Base-by-base conservation (phyloP, 768 basidiomycete species). In the Naganishia friedmannii region DNA sequence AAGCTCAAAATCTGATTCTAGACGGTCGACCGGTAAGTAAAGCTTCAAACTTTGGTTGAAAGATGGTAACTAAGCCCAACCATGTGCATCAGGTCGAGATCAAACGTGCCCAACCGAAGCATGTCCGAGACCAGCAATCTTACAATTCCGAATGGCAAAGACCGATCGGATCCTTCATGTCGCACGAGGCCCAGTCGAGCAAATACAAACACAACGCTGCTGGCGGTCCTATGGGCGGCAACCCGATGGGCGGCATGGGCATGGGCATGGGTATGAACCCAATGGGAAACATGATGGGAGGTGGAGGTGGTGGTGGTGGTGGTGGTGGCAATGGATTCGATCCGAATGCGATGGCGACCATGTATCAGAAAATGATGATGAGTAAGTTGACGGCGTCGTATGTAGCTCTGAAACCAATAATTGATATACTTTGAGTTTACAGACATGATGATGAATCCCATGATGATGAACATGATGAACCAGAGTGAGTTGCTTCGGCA, bases 51-150 rank as follows among this genome's bases (percentile, higher is more conserved):
- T 17, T 13, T 15, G 7, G 21, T 26, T 42, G 23, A 45, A 6
- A 21, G 21, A 42, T n/a, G 15, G 39, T 7, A 7, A 34, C 32
- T 39, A 19, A 58, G 9, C 2, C 13, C 42, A 45, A 63, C 42
- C 12, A 15, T 32, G 5, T 26, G 3, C 48, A 7, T 3, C 73
- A 97, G 95, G 94, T 99, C 75, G 96, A 98, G 78, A 93, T 98
- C 55, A 98, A 97, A 82, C 86, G 93, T 55, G 96, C 95, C 0
- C 93, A 96, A 79, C 93, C 94, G 3, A 87, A 93, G 54, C 80
- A 79, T 19, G 79, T 80, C 8, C 78, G 73, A 34, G 79, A 83
- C 66, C 65, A 77, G 1, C 72, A 60, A 65, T 71, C 29, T 23
- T 63, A 63, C 76, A 72, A 75, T 70, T 70, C 77, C 57, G 67